Percentiles rank a stretch among this genome's conserved stretches.
These are phyloP conservation scores for Lyophyllum semitale DNA, from an alignment of 768 basidiomycete genomes.

Conservation along the genomic window DNA sequence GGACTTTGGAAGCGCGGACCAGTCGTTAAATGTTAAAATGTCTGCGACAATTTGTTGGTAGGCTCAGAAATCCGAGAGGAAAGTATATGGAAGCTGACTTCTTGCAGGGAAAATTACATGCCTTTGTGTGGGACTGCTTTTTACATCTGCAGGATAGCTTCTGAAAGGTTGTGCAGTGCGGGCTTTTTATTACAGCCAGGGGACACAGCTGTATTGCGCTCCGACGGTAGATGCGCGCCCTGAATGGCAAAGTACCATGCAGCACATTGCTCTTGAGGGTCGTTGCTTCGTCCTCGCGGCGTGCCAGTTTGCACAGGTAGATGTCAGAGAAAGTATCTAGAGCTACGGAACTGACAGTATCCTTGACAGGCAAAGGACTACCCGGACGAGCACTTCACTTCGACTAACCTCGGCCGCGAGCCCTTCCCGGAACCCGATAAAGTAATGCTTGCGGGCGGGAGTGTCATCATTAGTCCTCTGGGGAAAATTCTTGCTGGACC, in stretches of 20 bases:
- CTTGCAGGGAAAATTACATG: slow-evolving; percentile 69
- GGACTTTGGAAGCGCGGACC: slow-evolving; percentile 29
- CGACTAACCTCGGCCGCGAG: slow-evolving; percentile 20
- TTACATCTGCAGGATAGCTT: background rate
- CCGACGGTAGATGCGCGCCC: slow-evolving; percentile 65
- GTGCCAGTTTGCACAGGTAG: slow-evolving; percentile 54
- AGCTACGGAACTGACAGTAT: background rate
- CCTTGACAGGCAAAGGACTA: slow-evolving; percentile 44
- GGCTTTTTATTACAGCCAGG: slow-evolving; percentile 58
- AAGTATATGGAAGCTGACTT: background rate
- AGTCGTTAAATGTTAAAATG: slow-evolving; percentile 41
- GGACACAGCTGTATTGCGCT: slow-evolving; percentile 63
- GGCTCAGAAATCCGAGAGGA: slow-evolving; percentile 16
- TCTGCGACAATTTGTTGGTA: slow-evolving; percentile 63
- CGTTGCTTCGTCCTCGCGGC: slow-evolving; percentile 70
- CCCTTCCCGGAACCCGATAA: slow-evolving; percentile 42
- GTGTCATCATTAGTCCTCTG: slow-evolving; percentile 58
- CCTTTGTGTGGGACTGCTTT: slow-evolving; percentile 46
- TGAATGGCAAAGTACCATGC: slow-evolving; percentile 58
- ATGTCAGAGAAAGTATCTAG: background rate
- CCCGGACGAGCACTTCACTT: slow-evolving; percentile 47
- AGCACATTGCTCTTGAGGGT: slow-evolving; percentile 67
- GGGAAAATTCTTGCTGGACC: slow-evolving; percentile 65
- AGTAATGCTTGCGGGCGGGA: slow-evolving; percentile 63
- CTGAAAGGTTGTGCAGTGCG: slow-evolving; percentile 40